phyloP scores from a whole-genome alignment of 805 yeast genomes.

The Cyberlindnera meyerae region DNA sequence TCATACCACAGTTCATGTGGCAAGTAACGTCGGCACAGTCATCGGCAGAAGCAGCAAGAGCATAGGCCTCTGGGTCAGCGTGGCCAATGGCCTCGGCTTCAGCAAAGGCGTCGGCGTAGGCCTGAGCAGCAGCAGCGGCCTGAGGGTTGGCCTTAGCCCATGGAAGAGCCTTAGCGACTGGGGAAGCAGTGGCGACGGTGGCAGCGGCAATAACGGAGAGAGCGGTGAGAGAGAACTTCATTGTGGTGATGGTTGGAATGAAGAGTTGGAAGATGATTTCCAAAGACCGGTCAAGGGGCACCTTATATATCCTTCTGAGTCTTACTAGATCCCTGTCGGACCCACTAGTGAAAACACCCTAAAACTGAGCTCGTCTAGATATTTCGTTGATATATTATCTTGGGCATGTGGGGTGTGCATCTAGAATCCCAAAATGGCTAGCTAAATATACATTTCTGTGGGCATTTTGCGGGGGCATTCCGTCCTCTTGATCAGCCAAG shows the following conservation, averaged over 20 bases:
- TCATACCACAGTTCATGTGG: slow-evolving; percentile 29
- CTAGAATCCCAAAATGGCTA: no score
- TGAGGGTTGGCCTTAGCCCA: slow-evolving; percentile 5
- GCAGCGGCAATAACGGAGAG: background rate
- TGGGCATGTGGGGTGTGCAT: no score
- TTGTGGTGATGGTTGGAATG: background rate
- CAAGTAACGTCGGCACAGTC: slow-evolving; percentile 26
- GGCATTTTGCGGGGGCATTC: no score
- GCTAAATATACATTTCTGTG: no score
- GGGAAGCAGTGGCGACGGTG: background rate
- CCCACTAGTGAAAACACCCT: no score
- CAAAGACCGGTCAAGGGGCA: no score
- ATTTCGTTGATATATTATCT: no score
- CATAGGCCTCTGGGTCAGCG: slow-evolving; percentile 23
- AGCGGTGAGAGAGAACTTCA: background rate
- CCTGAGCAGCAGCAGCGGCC: slow-evolving; percentile 9
- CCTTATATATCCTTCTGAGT: no score
- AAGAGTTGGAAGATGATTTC: no score
- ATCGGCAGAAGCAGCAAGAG: slow-evolving; percentile 23
- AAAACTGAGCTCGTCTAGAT: no score
- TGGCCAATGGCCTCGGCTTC: slow-evolving; percentile 14
- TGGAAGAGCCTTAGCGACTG: slow-evolving; percentile 8
- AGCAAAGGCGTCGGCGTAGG: slow-evolving; percentile 11
- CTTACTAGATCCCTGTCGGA: no score
- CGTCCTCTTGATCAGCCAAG: no score